These are phyloP conservation scores for Hansenula sp. DNA, from an alignment of 1,139 yeast species.

Conservation along the genomic window DNA sequence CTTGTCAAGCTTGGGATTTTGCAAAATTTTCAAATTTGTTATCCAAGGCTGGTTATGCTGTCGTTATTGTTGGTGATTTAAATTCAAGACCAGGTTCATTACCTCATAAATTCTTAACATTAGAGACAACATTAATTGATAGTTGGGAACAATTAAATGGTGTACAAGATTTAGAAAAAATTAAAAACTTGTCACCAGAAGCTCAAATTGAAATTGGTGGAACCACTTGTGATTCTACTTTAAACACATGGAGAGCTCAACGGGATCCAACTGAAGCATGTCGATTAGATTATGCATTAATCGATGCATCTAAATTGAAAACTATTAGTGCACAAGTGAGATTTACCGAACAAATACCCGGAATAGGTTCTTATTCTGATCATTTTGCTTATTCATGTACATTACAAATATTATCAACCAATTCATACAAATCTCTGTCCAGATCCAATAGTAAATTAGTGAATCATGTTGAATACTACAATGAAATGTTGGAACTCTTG, in stretches of 20 bases:
- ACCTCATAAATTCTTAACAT: slow-evolving; percentile 70
- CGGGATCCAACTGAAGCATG: slow-evolving; percentile 73
- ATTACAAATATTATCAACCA: slow-evolving; percentile 27
- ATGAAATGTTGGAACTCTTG: slow-evolving; percentile 54
- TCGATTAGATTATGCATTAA: slow-evolving; percentile 83
- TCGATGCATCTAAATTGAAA: slow-evolving; percentile 49
- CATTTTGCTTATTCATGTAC: slow-evolving; percentile 85
- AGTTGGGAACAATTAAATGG: slow-evolving; percentile 78
- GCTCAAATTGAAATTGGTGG: slow-evolving; percentile 76
- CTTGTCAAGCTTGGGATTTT: slow-evolving; percentile 97
- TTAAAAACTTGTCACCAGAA: slow-evolving; percentile 51
- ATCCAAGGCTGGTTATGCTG: slow-evolving; percentile 73
- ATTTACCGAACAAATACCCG: slow-evolving; percentile 65
- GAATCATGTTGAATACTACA: slow-evolving; percentile 32
- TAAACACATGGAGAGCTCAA: slow-evolving; percentile 80
- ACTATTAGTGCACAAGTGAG: slow-evolving; percentile 62
- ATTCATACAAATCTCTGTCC: slow-evolving; percentile 5
- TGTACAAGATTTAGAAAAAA: slow-evolving; percentile 30
- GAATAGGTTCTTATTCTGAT: slow-evolving; percentile 74
- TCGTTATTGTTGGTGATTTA: slow-evolving; percentile 87
- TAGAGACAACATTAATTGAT: slow-evolving; percentile 67
- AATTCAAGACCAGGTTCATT: slow-evolving; percentile 85
- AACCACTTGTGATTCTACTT: slow-evolving; percentile 80
- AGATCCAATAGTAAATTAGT: slow-evolving; percentile 3
- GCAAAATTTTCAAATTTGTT: slow-evolving; percentile 61